Percentiles rank a stretch among this genome's conserved stretches.
Conservation (phyloP, 805 yeast genomes). For the Nakazawaea populi region DNA sequence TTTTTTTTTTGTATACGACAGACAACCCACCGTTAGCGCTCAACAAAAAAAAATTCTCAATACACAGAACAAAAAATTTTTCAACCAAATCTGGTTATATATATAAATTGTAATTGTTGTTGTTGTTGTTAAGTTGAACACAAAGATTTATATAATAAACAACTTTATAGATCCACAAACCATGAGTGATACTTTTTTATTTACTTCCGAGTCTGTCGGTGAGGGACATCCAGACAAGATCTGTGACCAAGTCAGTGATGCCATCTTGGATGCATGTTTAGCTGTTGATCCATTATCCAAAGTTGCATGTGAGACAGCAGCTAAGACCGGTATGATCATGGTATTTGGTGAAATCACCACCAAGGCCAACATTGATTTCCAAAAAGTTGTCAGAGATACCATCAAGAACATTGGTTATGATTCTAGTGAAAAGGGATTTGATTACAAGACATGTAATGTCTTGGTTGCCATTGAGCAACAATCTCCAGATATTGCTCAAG, state of each 20-base stretch:
- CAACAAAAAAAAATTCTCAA: slow-evolving; percentile 5
- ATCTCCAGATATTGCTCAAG: slow-evolving; percentile 98
- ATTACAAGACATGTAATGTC: slow-evolving; percentile 98
- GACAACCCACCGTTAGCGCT: neutral
- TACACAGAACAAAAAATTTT: neutral
- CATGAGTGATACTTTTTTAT: slow-evolving; percentile 42
- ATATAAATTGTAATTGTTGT: neutral
- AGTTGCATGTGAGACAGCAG: slow-evolving; percentile 99
- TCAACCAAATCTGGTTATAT: too few species aligned
- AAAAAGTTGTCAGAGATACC: slow-evolving; percentile 96
- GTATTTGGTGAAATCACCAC: slow-evolving; percentile 99
- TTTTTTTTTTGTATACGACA: neutral
- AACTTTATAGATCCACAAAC: neutral
- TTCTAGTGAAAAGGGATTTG: slow-evolving; percentile 92
- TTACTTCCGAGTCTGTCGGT: slow-evolving; percentile 88
- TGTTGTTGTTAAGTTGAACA: neutral
- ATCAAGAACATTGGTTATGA: slow-evolving; percentile 98
- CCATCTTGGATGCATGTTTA: slow-evolving; percentile 95
- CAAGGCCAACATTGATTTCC: slow-evolving; percentile 91
- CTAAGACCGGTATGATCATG: slow-evolving; percentile 99
- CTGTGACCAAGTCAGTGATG: slow-evolving; percentile 99
- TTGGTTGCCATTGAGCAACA: slow-evolving; percentile 99
- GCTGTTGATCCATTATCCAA: slow-evolving; percentile 94
- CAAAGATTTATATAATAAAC: neutral
- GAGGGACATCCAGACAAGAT: slow-evolving; percentile 94